Base-by-base conservation (phyloP, 371 early-diverging fungal species). In the Mortierella sp. region DNA sequence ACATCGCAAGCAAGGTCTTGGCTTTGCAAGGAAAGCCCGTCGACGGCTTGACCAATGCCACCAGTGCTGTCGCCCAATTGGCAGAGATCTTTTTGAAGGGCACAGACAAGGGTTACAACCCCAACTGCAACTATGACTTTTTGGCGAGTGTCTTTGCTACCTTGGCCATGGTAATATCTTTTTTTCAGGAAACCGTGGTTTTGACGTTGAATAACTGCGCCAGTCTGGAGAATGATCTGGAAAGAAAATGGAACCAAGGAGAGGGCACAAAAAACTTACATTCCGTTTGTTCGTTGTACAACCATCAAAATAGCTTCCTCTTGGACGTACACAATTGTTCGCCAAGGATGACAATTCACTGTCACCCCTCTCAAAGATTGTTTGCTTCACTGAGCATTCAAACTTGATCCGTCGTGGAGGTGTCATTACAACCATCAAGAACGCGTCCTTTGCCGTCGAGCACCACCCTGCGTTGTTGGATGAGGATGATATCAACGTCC, bases 131-230 rank as follows among this genome's bases (percentile, higher is more conserved):
- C 48, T 97, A 79, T 71, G 82, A 94, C 60, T 96, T 93, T 70
- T 86, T 98, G 68, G 92, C 94, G 31, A 93, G 94, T 50, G 96
- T 96, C 12, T 97, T 98, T 79, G 95, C 95, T 7, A 95, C 97
- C 55, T 76, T 96, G n/a, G 87, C 94, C 6, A 83, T 82, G 30
- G 88, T 89, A 81, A 34, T 7, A 14, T 1, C 11, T 34, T 34
- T 34, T 14, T 11, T 1, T 14, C 4, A 4, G 37, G n/a, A n/a
- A 34, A 7, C 37, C 37, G 14, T 34, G 11, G 1, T 34, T 7
- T 11, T 7, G 37, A 19, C 24, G 19, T 37, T 37, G 0, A 24
- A 37, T 21, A 14, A n/a, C 17, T 4, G 31, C 11, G 37, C 37
- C 37, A 7, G 14, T 34, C n/a, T n/a, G n/a, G n/a, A 14, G 37